Evolutionary conservation across 768 basidiomycete species (phyloP).

Genomic region (Artomyces pyxidatus): DNA sequence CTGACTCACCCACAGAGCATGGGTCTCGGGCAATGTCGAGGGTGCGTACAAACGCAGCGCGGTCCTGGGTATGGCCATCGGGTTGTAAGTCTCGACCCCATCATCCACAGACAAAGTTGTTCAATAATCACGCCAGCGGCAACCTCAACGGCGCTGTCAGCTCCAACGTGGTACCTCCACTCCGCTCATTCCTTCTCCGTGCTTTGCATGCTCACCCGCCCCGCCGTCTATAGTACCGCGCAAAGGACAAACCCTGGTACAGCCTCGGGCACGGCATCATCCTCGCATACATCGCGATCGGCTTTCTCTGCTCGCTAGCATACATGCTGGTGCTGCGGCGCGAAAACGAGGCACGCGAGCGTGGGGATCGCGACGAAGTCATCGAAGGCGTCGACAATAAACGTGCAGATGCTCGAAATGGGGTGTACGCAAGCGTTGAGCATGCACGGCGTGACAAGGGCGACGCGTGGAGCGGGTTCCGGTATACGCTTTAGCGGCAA

Average conservation of each 20-base stretch:
- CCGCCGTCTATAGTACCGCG: conserved; percentile 43
- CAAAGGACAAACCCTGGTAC: conserved; percentile 59
- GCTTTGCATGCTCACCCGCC: not conserved
- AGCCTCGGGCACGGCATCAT: conserved; percentile 61
- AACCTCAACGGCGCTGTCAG: conserved; percentile 65
- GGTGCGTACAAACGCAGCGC: conserved; percentile 69
- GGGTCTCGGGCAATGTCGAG: conserved; percentile 67
- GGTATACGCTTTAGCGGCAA: conserved; percentile 50
- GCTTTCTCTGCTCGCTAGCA: conserved; percentile 43
- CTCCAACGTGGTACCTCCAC: conserved; percentile 47
- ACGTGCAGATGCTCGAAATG: conserved; percentile 36
- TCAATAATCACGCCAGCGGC: conserved; percentile 26
- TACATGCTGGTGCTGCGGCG: conserved; percentile 40
- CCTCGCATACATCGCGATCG: conserved; percentile 61
- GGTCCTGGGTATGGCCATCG: conserved; percentile 63
- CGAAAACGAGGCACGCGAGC: conserved; percentile 57
- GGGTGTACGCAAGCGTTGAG: conserved; percentile 42
- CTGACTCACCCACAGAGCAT: conserved; percentile 36
- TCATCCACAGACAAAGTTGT: not conserved
- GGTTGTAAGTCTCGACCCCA: conserved; percentile 27
- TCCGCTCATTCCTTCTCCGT: not conserved
- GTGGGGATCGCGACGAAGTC: conserved; percentile 61
- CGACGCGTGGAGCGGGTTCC: conserved; percentile 72
- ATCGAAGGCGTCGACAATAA: conserved; percentile 43
- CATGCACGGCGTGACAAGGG: conserved; percentile 56